Conservation (phyloP, 2,329 filamentous ascomycete genomes). For the Penicillium sp. region DNA sequence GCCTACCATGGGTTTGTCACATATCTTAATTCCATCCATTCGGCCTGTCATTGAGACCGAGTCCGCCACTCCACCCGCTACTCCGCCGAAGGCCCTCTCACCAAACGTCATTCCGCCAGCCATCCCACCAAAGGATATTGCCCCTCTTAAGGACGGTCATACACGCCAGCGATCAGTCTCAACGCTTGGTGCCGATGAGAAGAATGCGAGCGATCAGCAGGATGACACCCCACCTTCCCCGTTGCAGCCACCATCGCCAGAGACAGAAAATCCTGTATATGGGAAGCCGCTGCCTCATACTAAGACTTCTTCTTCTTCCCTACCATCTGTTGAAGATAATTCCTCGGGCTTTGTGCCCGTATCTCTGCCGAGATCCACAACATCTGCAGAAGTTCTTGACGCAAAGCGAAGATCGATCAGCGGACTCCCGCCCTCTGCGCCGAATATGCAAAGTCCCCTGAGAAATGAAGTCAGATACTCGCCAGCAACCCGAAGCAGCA, state of each 20-base stretch:
- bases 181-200: constrained; percentile 25
- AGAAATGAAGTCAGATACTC: constrained; percentile 27
- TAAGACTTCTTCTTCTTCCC: neutral
- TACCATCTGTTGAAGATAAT: constrained; percentile 2
- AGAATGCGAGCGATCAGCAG: neutral
- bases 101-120: neutral
- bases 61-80: neutral
- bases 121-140: constrained; percentile 9
- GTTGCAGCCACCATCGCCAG: constrained; percentile 3
- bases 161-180: constrained; percentile 27
- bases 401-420: constrained; percentile 23
- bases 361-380: constrained; percentile 1
- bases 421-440: constrained; percentile 16
- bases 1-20: neutral
- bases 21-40: constrained; percentile 9
- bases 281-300: constrained; percentile 6
- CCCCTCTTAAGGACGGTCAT: constrained; percentile 5
- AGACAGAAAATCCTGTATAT: constrained; percentile 1
- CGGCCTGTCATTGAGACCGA: constrained; percentile 14
- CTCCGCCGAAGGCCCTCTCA: neutral
- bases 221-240: constrained; percentile 22
- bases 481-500: constrained; percentile 24
- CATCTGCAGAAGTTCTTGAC: constrained; percentile 19
- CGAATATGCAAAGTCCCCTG: constrained; percentile 22
- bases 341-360: constrained; percentile 1